Evolutionary conservation across 2,329 filamentous ascomycete genomes (phyloP), one percentile per base, ranked within the genome.

Genomic region (Sarocladium brachiariae): DNA sequence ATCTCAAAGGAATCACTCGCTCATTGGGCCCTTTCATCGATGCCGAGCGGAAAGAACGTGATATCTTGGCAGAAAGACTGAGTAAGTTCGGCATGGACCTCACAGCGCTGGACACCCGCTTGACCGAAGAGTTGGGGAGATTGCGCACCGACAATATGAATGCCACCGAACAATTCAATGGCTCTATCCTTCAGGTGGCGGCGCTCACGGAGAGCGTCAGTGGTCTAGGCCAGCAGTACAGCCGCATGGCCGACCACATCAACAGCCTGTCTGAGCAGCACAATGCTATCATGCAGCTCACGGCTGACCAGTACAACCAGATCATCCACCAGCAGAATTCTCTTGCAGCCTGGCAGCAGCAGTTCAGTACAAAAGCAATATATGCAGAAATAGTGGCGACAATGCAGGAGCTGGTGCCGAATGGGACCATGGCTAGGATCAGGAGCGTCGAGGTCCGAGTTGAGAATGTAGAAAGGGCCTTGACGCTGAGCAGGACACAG

Each of bases 381-480:
- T 47, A 33, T 9, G 7, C 10, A 2, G 25, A 33, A 5, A 14
- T 33, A 4, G 27, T 47, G 25, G 25, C n/a, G 27, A 21, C 31
- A 16, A 33, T 47, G 27, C 43, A 47, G 16, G 25, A 47, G 18
- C 11, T 47, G 27, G 43, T 47, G 21, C 43, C 43, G 6, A 31
- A 16, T 19, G 43, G 43, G n/a, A 33, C 43, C 6, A 4, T 33
- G 11, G 43, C n/a, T 3, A 16, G 27, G 14, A 4, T 47, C 25
- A 24, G 13, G 27, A 31, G 25, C 21, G 16, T 25, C 21, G 43
- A 47, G 25, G 43, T 21, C 3, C 24, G 27, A 6, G 3, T 47
- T 18, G 43, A 47, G 43, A 31, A 31, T 4, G 11, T 47, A 5
- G 24, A 30, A 25, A 30, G 24, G 16, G 16, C 4, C 13, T 13